Conservation (phyloP, 345 rosid species). For the Murraya koenigii region DNA sequence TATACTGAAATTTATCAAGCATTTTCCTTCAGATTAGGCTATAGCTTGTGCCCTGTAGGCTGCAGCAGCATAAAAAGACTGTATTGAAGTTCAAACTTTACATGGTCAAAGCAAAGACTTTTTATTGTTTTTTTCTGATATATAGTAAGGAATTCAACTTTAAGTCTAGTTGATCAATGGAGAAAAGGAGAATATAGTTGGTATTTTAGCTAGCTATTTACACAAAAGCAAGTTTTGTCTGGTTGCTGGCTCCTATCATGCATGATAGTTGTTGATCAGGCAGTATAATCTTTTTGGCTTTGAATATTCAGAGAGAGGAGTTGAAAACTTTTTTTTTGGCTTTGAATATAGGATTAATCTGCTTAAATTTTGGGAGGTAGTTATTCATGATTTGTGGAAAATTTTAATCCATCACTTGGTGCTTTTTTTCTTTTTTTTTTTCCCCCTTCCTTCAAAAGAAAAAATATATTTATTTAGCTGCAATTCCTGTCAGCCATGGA, state of each 20-base stretch:
- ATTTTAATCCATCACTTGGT: not conserved
- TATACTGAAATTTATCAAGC: not conserved
- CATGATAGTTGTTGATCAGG: not conserved
- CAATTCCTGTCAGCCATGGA: not conserved
- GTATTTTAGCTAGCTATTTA: not conserved
- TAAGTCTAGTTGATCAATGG: not conserved
- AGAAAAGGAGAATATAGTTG: not conserved
- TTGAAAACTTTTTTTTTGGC: not conserved
- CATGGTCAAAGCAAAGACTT: not conserved
- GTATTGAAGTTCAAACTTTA: not conserved
- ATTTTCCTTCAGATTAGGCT: not conserved
- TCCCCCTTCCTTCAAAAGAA: too few relatives aligned
- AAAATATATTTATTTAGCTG: not conserved
- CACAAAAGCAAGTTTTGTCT: not conserved
- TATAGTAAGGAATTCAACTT: not conserved
- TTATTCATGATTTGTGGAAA: not conserved
- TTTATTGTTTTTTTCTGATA: not conserved
- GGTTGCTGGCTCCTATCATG: not conserved
- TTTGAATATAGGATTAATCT: not conserved
- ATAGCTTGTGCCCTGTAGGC: not conserved
- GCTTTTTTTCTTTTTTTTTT: not conserved
- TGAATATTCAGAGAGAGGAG: not conserved
- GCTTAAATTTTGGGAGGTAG: not conserved
- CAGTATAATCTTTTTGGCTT: not conserved
- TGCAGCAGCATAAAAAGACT: not conserved